Conservation (phyloP, 2,329 filamentous ascomycete species). For the Aspergillus luchuensis region DNA sequence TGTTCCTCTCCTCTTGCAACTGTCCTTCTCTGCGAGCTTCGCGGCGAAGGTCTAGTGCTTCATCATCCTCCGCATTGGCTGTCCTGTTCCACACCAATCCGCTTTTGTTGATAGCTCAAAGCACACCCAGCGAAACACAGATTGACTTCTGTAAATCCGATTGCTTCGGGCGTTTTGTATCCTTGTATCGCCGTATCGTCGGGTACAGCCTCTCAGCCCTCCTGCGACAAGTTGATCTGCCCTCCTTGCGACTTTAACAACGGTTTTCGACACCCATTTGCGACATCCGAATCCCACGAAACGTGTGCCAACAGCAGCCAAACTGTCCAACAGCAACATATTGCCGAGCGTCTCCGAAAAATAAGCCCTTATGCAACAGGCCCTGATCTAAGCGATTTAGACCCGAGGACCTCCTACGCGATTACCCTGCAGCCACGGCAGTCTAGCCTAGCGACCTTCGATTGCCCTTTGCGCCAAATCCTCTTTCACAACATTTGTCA, state of each 20-base stretch:
- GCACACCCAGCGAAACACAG: slow-evolving; percentile 19
- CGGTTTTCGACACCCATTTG: slow-evolving; percentile 16
- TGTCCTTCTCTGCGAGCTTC: neutral
- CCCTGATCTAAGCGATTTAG: slow-evolving; percentile 11
- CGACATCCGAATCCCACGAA: slow-evolving; percentile 4
- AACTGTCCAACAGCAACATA: slow-evolving; percentile 15
- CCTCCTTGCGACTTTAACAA: slow-evolving; percentile 13
- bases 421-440: slow-evolving; percentile 14
- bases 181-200: slow-evolving; percentile 21
- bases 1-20: neutral
- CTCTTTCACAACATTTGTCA: neutral
- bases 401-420: slow-evolving; percentile 12
- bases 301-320: slow-evolving; percentile 16
- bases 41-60: slow-evolving; percentile 5
- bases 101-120: slow-evolving; percentile 21
- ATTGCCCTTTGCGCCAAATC: slow-evolving; percentile 18
- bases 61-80: slow-evolving; percentile 10
- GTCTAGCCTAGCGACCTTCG: neutral
- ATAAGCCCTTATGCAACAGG: slow-evolving; percentile 19
- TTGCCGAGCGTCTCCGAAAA: slow-evolving; percentile 6
- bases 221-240: slow-evolving; percentile 7
- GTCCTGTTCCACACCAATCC: slow-evolving; percentile 9
- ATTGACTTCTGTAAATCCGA: slow-evolving; percentile 22
- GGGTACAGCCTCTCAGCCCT: slow-evolving; percentile 1
- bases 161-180: slow-evolving; percentile 16